Evolutionary conservation across 176 grass and related monocot genomes (phyloP).

Genomic region (Areca catechu): DNA sequence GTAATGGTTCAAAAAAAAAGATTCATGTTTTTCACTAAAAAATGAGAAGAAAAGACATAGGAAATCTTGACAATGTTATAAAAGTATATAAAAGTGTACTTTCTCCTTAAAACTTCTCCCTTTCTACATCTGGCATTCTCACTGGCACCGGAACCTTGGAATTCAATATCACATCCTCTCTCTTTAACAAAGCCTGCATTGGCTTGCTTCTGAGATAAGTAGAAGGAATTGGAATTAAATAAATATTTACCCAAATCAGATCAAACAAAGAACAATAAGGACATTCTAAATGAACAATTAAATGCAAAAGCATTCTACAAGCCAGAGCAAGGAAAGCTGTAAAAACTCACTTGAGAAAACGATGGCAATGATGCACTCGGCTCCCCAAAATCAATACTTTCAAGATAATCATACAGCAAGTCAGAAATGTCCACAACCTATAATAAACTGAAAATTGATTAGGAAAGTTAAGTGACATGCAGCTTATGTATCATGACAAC

Average conservation of each 20-base stretch:
- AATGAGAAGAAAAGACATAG: too few species aligned
- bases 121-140: slow-evolving; percentile 33
- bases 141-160: slow-evolving; percentile 17
- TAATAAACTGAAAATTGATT: not conserved
- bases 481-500: not conserved
- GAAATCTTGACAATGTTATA: too few species aligned
- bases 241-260: not conserved
- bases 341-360: slow-evolving; percentile 25
- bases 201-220: slow-evolving; percentile 24
- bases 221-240: not conserved
- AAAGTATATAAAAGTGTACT: slow-evolving; percentile 5
- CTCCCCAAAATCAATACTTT: slow-evolving; percentile 55
- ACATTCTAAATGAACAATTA: not conserved
- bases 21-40: too few species aligned
- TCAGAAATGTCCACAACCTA: slow-evolving; percentile 77
- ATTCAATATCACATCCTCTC: slow-evolving; percentile 12
- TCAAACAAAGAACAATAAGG: not conserved
- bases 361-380: slow-evolving; percentile 12
- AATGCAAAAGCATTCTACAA: slow-evolving; percentile 2
- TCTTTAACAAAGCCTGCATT: slow-evolving; percentile 5
- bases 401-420: slow-evolving; percentile 48
- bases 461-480: not conserved
- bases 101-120: slow-evolving; percentile 34
- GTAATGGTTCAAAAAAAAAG: too few species aligned
- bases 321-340: not conserved